phyloP scores from a whole-genome alignment of 2,329 filamentous ascomycete species.

The Apiospora saccharicola region DNA sequence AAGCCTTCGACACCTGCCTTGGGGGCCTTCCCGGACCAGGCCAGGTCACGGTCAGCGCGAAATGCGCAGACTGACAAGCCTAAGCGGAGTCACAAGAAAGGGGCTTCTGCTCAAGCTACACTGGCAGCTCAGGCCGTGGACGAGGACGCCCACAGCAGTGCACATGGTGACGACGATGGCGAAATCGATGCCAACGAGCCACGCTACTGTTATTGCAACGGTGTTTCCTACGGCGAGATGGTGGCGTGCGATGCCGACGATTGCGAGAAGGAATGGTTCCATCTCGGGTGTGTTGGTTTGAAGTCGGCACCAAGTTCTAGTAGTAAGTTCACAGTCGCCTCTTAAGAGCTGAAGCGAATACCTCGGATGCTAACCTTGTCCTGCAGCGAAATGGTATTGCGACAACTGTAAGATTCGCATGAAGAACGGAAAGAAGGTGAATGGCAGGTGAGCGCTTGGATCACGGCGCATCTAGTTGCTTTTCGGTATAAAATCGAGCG shows the following conservation, averaged over 20 bases:
- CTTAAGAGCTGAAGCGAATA: slow-evolving; percentile 22
- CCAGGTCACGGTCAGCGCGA: slow-evolving; percentile 62
- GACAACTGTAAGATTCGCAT: slow-evolving; percentile 77
- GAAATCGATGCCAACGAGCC: slow-evolving; percentile 75
- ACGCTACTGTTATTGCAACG: slow-evolving; percentile 81
- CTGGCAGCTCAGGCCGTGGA: slow-evolving; percentile 52
- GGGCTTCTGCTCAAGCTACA: slow-evolving; percentile 49
- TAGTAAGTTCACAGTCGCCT: slow-evolving; percentile 58
- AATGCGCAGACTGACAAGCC: slow-evolving; percentile 46
- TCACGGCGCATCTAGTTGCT: slow-evolving; percentile 8
- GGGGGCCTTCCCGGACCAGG: slow-evolving; percentile 64
- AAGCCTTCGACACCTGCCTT: slow-evolving; percentile 72
- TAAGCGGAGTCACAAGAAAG: slow-evolving; percentile 69
- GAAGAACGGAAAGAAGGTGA: slow-evolving; percentile 62
- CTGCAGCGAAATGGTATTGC: slow-evolving; percentile 80
- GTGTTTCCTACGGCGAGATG: slow-evolving; percentile 85
- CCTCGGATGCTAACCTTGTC: background rate
- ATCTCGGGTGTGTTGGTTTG: slow-evolving; percentile 81
- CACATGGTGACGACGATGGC: slow-evolving; percentile 60
- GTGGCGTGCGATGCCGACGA: slow-evolving; percentile 79
- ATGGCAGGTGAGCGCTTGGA: slow-evolving; percentile 48
- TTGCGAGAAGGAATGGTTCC: slow-evolving; percentile 83
- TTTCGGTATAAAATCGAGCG: slow-evolving; percentile 23
- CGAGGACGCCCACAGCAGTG: slow-evolving; percentile 53
- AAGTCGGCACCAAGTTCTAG: slow-evolving; percentile 80